phyloP scores from a whole-genome alignment of 306 rosid genomes.

The Parietaria judaica region DNA sequence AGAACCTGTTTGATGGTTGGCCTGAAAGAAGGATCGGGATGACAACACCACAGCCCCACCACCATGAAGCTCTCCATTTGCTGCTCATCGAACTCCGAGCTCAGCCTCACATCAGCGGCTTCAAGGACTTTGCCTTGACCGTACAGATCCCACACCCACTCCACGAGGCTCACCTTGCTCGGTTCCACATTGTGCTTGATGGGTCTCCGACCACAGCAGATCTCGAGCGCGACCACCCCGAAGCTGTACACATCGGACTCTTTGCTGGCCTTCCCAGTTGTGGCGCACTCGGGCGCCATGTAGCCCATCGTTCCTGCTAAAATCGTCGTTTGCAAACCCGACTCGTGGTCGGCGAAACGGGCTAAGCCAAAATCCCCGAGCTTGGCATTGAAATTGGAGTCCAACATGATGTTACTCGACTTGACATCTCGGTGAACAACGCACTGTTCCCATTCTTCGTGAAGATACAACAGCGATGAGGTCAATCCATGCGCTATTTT shows the following conservation, averaged over 20 bases:
- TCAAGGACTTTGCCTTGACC: slow-evolving; percentile 45
- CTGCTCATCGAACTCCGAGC: slow-evolving; percentile 36
- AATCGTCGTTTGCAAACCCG: slow-evolving; percentile 65
- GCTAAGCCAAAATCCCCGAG: slow-evolving; percentile 80
- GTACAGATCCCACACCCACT: slow-evolving; percentile 67
- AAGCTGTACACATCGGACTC: slow-evolving; percentile 70
- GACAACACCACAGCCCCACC: slow-evolving; percentile 75
- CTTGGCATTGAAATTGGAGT: slow-evolving; percentile 58
- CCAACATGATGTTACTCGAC: slow-evolving; percentile 70
- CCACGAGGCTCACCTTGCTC: slow-evolving; percentile 43
- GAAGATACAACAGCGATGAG: slow-evolving; percentile 56
- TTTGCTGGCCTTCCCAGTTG: slow-evolving; percentile 63
- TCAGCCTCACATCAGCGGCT: slow-evolving; percentile 38
- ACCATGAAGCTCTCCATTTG: slow-evolving; percentile 44
- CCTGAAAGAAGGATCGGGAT: slow-evolving; percentile 47
- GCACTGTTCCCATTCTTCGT: slow-evolving; percentile 85
- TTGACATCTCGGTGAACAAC: slow-evolving; percentile 78
- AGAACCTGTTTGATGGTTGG: slow-evolving; percentile 64
- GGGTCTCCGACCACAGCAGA: slow-evolving; percentile 59
- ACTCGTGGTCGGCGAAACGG: slow-evolving; percentile 59
- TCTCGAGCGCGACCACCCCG: slow-evolving; percentile 70
- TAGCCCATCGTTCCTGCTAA: slow-evolving; percentile 85
- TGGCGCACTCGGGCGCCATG: slow-evolving; percentile 67
- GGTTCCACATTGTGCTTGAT: slow-evolving; percentile 40
- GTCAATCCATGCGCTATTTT: slow-evolving; percentile 57